phyloP scores from a whole-genome alignment of 208 protist species.

The Herpetomonas tarakana region DNA sequence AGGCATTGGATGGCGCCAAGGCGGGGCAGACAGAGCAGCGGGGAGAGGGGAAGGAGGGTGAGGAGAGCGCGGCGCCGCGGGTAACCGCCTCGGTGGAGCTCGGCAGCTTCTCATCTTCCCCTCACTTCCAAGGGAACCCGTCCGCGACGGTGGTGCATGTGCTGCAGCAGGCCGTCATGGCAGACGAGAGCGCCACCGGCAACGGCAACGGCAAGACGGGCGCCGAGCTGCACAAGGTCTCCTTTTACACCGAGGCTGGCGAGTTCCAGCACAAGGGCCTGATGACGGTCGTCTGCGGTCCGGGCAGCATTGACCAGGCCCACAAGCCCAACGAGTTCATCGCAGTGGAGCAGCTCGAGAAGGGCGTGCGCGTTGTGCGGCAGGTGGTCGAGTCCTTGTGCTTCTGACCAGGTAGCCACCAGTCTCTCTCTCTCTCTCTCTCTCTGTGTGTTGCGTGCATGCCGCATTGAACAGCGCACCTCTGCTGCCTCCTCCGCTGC shows the following conservation, averaged over 20 bases:
- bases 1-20: neutral
- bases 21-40: neutral
- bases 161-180: constrained; percentile 8
- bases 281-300: constrained; percentile 55
- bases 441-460: no score
- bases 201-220: constrained; percentile 9
- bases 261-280: constrained; percentile 50
- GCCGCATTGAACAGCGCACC: no score
- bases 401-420: constrained; percentile 16
- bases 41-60: no score
- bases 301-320: constrained; percentile 56
- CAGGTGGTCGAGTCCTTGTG: constrained; percentile 29
- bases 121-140: constrained; percentile 20
- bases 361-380: constrained; percentile 30
- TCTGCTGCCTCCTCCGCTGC: no score
- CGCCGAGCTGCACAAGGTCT: constrained; percentile 23
- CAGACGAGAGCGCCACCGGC: constrained; percentile 8
- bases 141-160: constrained; percentile 25
- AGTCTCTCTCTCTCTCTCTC: no score
- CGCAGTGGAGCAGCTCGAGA: constrained; percentile 46
- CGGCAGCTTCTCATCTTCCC: constrained; percentile 17
- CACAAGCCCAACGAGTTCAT: constrained; percentile 72
- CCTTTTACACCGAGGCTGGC: constrained; percentile 56
- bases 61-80: neutral
- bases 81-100: constrained; percentile 5